Percentiles rank a stretch among this genome's conserved stretches.
These are phyloP conservation scores for Perkinsus olseni DNA, from an alignment of 169 alveolate genomes.

Conservation along the genomic window DNA sequence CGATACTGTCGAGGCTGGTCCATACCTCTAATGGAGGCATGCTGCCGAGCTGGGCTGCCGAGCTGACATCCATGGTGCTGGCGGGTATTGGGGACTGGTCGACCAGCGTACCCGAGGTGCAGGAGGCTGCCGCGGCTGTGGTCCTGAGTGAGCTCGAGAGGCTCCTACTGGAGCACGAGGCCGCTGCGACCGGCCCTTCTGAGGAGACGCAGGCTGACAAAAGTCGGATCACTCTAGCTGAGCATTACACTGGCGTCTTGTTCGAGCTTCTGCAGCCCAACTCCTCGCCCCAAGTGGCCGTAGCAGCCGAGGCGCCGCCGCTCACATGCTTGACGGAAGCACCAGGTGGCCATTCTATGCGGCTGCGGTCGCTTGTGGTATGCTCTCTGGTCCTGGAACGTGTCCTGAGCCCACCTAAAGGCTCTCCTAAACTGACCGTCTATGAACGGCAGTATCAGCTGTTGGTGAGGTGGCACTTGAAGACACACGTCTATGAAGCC, in stretches of 20 bases:
- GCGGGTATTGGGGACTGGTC: not conserved
- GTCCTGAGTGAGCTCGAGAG: not conserved
- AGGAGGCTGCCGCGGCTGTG: not conserved
- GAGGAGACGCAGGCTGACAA: not conserved
- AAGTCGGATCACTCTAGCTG: not conserved
- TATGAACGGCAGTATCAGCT: not conserved
- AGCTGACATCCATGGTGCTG: not conserved
- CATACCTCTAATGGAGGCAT: not conserved
- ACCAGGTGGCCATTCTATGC: not conserved
- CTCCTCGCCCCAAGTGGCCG: not conserved
- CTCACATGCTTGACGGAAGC: not conserved
- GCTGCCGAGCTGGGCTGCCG: not conserved
- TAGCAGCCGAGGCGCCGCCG: not conserved
- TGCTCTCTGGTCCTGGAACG: not conserved
- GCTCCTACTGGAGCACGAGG: not conserved
- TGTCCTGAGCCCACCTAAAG: not conserved
- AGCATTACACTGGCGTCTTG: not conserved
- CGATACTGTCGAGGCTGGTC: not conserved
- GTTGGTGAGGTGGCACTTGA: not conserved
- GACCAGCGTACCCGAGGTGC: not conserved
- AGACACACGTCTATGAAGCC: not conserved
- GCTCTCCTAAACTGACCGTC: not conserved
- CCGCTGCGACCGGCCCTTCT: not conserved
- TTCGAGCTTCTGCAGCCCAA: not conserved
- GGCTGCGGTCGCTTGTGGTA: not conserved